These are phyloP conservation scores for Clonostachys rosea DNA, from an alignment of 2,329 filamentous ascomycete species.

Conservation along the genomic window DNA sequence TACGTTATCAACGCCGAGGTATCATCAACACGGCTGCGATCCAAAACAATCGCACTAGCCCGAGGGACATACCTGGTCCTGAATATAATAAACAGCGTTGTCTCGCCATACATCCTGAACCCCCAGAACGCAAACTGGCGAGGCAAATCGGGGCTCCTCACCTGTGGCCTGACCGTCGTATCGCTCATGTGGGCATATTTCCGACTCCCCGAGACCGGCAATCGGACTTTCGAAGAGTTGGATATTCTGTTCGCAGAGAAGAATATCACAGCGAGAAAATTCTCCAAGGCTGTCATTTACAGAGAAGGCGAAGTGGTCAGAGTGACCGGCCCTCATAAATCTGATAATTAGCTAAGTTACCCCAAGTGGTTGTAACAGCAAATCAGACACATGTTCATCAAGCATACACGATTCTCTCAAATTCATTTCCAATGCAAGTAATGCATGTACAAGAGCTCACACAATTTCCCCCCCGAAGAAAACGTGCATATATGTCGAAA, in stretches of 20 bases:
- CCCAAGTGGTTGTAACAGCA: too few relatives aligned
- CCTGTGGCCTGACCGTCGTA: constrained; percentile 33
- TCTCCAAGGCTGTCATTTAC: constrained; percentile 21
- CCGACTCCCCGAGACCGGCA: constrained; percentile 49
- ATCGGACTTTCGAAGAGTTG: constrained; percentile 47
- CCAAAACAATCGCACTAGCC: constrained; percentile 39
- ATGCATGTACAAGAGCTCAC: too few relatives aligned
- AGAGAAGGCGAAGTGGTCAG: not conserved
- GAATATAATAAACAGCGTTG: constrained; percentile 38
- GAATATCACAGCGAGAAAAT: constrained; percentile 32
- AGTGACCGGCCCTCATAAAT: not conserved
- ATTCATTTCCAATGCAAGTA: too few relatives aligned
- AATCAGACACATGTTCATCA: too few relatives aligned
- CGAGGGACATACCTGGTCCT: constrained; percentile 40
- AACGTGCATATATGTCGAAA: too few relatives aligned
- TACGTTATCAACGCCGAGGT: constrained; percentile 38
- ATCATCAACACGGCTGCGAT: constrained; percentile 34
- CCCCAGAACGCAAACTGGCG: constrained; percentile 38
- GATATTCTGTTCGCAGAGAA: constrained; percentile 46
- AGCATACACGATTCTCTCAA: too few relatives aligned
- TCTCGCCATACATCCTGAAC: constrained; percentile 41
- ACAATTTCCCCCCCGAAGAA: too few relatives aligned
- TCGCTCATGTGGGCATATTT: constrained; percentile 45
- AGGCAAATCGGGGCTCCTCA: constrained; percentile 42
- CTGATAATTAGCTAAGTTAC: too few relatives aligned